Evolutionary conservation across 306 rosid species (phyloP).

Genomic region (Quercus wislizeni): DNA sequence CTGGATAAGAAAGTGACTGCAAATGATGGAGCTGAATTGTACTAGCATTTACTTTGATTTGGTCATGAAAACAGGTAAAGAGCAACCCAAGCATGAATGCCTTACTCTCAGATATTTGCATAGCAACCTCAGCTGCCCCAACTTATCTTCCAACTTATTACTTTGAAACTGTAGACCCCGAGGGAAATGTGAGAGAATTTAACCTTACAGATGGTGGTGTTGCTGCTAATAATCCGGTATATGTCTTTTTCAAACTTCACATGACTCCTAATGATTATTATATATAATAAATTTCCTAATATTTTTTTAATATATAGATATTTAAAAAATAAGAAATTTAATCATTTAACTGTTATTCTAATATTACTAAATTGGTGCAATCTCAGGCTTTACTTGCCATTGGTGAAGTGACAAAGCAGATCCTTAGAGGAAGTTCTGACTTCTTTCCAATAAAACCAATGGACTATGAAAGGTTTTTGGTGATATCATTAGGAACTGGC

Average conservation of each 20-base stretch:
- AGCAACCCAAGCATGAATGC: slow-evolving; percentile 27
- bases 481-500: slow-evolving; percentile 64
- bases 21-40: background rate
- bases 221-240: slow-evolving; percentile 74
- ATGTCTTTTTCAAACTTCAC: background rate
- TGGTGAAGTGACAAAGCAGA: slow-evolving; percentile 45
- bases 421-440: slow-evolving; percentile 10
- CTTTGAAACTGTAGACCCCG: slow-evolving; percentile 33
- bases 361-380: background rate
- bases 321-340: too few relatives aligned
- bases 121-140: slow-evolving; percentile 74
- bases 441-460: slow-evolving; percentile 27
- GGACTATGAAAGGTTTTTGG: slow-evolving; percentile 41
- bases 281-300: background rate
- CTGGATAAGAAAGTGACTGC: background rate
- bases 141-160: slow-evolving; percentile 70
- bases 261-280: too few relatives aligned
- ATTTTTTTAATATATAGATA: background rate
- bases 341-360: background rate
- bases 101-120: slow-evolving; percentile 52
- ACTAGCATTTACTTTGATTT: background rate
- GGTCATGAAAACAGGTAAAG: slow-evolving; percentile 25
- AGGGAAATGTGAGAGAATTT: slow-evolving; percentile 30
- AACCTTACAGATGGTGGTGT: slow-evolving; percentile 68
- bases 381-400: slow-evolving; percentile 51